These are phyloP conservation scores for Lactarius sp. DNA, from an alignment of 768 basidiomycete genomes.

Conservation along the genomic window DNA sequence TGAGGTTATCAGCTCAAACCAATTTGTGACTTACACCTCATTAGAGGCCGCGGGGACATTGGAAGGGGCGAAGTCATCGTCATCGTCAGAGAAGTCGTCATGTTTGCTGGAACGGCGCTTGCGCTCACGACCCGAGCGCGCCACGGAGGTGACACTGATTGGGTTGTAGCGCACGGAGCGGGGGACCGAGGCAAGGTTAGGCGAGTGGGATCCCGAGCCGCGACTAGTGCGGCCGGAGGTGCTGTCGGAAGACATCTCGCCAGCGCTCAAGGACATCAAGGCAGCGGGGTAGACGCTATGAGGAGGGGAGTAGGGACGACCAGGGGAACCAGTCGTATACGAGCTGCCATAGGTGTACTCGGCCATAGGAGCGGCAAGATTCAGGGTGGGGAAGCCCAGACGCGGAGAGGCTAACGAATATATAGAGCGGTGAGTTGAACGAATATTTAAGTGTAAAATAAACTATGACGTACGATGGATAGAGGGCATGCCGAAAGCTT, in stretches of 20 bases:
- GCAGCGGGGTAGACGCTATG: conserved; percentile 67
- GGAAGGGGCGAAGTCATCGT: conserved; percentile 66
- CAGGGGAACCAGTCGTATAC: conserved; percentile 48
- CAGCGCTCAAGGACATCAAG: conserved; percentile 63
- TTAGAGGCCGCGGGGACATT: conserved; percentile 40
- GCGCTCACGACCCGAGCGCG: conserved; percentile 45
- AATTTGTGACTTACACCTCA: conserved; percentile 45
- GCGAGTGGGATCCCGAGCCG: conserved; percentile 57
- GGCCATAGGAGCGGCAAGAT: conserved; percentile 50
- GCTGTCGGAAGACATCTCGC: conserved; percentile 72
- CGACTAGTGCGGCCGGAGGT: conserved; percentile 61
- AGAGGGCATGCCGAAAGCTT: conserved; percentile 50
- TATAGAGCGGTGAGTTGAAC: conserved; percentile 12
- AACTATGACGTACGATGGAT: conserved; percentile 52
- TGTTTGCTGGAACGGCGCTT: conserved; percentile 42
- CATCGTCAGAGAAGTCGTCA: conserved; percentile 66
- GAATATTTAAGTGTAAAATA: conserved; percentile 15
- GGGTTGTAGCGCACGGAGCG: conserved; percentile 80
- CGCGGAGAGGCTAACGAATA: conserved; percentile 42
- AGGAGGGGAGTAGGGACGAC: conserved; percentile 67
- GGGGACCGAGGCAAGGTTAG: conserved; percentile 56
- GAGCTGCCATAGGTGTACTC: conserved; percentile 58
- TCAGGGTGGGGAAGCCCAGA: conserved; percentile 59
- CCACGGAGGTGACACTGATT: conserved; percentile 43
- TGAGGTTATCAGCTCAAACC: background rate